Conservation (phyloP, 2,329 filamentous ascomycete species). For the Trichoderma polysporum region DNA sequence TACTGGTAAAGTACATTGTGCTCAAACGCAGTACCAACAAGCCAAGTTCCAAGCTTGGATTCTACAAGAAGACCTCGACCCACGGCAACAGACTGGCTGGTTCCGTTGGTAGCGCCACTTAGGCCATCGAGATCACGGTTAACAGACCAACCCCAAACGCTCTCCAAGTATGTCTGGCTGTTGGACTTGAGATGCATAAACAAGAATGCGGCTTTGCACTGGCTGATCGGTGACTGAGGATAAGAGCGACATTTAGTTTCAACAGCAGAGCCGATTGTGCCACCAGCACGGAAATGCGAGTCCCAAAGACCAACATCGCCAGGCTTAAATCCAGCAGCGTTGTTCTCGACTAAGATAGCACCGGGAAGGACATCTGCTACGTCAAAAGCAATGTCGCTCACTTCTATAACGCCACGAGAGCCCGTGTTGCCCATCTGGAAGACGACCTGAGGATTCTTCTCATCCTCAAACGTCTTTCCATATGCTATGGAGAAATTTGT, state of each 20-base stretch:
- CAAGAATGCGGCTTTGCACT: conserved; percentile 47
- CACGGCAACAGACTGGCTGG: conserved; percentile 35
- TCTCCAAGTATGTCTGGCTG: conserved; percentile 53
- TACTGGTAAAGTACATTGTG: conserved; percentile 55
- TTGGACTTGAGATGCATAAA: conserved; percentile 48
- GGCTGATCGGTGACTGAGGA: conserved; percentile 26
- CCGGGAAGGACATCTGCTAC: conserved; percentile 65
- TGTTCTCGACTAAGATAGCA: conserved; percentile 71
- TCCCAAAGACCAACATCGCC: conserved; percentile 51
- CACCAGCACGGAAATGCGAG: conserved; percentile 43
- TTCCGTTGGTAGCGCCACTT: conserved; percentile 21
- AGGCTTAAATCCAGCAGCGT: conserved; percentile 27
- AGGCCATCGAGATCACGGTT: conserved; percentile 52
- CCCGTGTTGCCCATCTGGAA: conserved; percentile 64
- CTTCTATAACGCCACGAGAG: conserved; percentile 64
- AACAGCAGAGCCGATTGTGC: conserved; percentile 33
- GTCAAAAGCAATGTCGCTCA: conserved; percentile 67
- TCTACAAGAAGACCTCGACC: conserved; percentile 49
- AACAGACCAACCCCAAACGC: conserved; percentile 46
- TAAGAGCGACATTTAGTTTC: conserved; percentile 24
- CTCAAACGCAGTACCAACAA: conserved; percentile 52
- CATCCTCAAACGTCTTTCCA: conserved; percentile 19
- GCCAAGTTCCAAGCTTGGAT: conserved; percentile 49
- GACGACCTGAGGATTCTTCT: conserved; percentile 33
- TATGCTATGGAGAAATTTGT: neutral